Evolutionary conservation across 192 early-diverging fungal species (phyloP).

Genomic region (Globomyces pollinis-pini): DNA sequence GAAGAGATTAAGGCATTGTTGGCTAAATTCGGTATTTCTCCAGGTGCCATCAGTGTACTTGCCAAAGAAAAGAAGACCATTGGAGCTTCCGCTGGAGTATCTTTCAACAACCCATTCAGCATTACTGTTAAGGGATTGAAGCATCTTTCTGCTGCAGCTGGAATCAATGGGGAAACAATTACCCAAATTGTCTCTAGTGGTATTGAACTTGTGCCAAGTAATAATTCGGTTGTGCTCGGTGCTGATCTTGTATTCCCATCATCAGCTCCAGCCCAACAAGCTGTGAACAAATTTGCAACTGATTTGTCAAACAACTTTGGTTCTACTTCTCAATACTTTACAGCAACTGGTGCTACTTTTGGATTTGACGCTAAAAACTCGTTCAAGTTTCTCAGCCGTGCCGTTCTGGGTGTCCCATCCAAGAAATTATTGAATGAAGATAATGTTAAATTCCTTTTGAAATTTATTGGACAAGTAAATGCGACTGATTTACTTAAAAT

Average conservation of each 20-base stretch:
- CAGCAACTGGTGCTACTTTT: neutral
- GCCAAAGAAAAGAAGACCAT: conserved; percentile 14
- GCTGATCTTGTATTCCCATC: conserved; percentile 11
- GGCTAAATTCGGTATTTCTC: conserved; percentile 1
- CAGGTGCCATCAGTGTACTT: conserved; percentile 10
- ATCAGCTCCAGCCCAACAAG: neutral
- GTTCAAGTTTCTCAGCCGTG: conserved; percentile 9
- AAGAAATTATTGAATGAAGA: neutral
- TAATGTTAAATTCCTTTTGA: neutral
- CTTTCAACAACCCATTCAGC: conserved; percentile 15
- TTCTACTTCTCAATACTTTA: conserved; percentile 8
- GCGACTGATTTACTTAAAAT: neutral
- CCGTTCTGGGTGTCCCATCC: neutral
- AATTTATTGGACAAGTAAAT: neutral
- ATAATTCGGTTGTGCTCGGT: conserved; percentile 13
- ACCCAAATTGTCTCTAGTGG: neutral
- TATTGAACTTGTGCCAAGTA: conserved; percentile 6
- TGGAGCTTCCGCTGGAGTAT: conserved; percentile 3
- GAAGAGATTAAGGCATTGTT: conserved; percentile 2
- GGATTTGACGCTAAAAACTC: conserved; percentile 1
- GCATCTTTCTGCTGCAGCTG: conserved; percentile 11
- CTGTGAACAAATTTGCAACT: conserved; percentile 14
- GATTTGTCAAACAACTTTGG: conserved; percentile 8
- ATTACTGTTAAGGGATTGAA: conserved; percentile 21
- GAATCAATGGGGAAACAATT: conserved; percentile 8